Evolutionary conservation across 1,284 basidiomycete species (phyloP).

Genomic region (Papiliotrema flavescens): DNA sequence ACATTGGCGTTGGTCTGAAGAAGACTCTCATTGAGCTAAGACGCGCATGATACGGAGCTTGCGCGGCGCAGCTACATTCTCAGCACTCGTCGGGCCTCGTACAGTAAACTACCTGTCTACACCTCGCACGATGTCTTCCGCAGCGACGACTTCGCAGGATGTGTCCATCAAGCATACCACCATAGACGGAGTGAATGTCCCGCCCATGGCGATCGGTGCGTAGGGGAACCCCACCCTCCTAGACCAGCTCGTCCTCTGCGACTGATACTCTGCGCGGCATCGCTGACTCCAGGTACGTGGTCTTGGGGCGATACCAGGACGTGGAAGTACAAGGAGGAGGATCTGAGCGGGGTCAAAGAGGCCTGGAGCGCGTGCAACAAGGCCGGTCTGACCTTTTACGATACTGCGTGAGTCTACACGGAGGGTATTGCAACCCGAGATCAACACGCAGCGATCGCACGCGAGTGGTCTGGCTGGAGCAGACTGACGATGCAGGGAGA

Average conservation of each 20-base stretch:
- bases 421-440: no score
- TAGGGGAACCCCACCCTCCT: neutral
- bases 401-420: slow-evolving; percentile 40
- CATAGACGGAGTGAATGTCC: slow-evolving; percentile 15
- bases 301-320: slow-evolving; percentile 29
- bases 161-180: neutral
- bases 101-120: no score
- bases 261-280: neutral
- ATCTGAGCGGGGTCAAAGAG: slow-evolving; percentile 29
- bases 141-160: neutral
- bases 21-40: no score
- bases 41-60: no score
- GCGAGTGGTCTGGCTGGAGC: neutral
- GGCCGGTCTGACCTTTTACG: slow-evolving; percentile 39
- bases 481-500: slow-evolving; percentile 15
- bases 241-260: no score
- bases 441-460: no score
- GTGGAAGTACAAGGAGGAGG: slow-evolving; percentile 34
- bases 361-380: slow-evolving; percentile 31
- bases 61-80: no score
- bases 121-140: neutral
- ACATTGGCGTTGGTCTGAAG: no score
- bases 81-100: no score
- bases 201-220: slow-evolving; percentile 35
- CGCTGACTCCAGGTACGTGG: slow-evolving; percentile 24